Conservation (phyloP, 176 grass and related monocot species). For the Chrysopogon serrulatus region DNA sequence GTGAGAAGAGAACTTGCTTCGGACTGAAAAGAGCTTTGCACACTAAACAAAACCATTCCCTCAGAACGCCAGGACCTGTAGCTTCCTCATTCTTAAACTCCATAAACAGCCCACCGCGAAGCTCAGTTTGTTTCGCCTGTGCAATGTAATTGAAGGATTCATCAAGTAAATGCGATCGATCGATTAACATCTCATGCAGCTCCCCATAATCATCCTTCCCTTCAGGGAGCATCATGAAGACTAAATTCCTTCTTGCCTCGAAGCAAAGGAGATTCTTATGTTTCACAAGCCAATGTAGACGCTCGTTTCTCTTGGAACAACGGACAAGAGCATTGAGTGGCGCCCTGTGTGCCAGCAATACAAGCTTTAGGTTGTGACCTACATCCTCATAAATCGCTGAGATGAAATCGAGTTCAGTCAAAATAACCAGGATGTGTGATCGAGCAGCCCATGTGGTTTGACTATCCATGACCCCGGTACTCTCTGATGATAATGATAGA, state of each 20-base stretch:
- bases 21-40: constrained; percentile 87
- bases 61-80: constrained; percentile 92
- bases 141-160: constrained; percentile 89
- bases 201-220: constrained; percentile 81
- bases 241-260: constrained; percentile 78
- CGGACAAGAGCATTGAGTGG: constrained; percentile 67
- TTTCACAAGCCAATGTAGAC: constrained; percentile 76
- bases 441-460: constrained; percentile 33
- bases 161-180: constrained; percentile 64
- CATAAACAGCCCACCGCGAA: constrained; percentile 87
- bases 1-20: constrained; percentile 80
- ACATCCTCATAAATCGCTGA: constrained; percentile 78
- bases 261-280: constrained; percentile 82
- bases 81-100: constrained; percentile 99
- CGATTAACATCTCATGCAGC: constrained; percentile 97
- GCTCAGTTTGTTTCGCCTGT: constrained; percentile 41
- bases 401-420: constrained; percentile 70
- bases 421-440: constrained; percentile 53
- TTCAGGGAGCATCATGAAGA: constrained; percentile 92
- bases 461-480: constrained; percentile 34
- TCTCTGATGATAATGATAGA: constrained; percentile 38
- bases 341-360: constrained; percentile 46
- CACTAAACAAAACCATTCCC: constrained; percentile 96
- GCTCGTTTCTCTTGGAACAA: constrained; percentile 60
- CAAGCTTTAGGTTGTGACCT: constrained; percentile 44